Conservation (phyloP, 2,329 filamentous ascomycete species). For the Monilinia laxa region DNA sequence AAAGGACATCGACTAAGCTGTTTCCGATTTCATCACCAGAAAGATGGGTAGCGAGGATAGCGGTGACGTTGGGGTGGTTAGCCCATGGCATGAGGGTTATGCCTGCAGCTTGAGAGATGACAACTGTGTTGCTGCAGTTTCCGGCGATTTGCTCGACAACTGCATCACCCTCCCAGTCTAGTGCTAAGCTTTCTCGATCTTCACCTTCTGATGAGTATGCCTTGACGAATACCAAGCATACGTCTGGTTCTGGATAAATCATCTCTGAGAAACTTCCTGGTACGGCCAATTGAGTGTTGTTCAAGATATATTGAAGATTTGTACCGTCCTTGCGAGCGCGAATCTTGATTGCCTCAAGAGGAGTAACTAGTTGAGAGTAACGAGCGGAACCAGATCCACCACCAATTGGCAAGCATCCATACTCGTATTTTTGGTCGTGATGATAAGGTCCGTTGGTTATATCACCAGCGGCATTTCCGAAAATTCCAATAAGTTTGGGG, state of each 20-base stretch:
- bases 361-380: constrained; percentile 49
- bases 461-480: constrained; percentile 61
- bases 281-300: constrained; percentile 43
- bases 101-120: constrained; percentile 64
- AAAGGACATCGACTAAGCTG: constrained; percentile 59
- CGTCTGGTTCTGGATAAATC: constrained; percentile 53
- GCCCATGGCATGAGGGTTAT: constrained; percentile 62
- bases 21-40: constrained; percentile 62
- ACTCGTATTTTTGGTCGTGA: constrained; percentile 41
- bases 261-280: constrained; percentile 25
- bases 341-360: constrained; percentile 53
- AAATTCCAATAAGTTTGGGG: constrained; percentile 49
- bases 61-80: constrained; percentile 59
- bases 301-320: constrained; percentile 54
- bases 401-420: constrained; percentile 45
- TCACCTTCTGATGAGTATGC: constrained; percentile 70
- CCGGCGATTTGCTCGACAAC: constrained; percentile 48
- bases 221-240: constrained; percentile 68
- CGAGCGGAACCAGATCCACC: constrained; percentile 51
- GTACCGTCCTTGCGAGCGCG: constrained; percentile 47
- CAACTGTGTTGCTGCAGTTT: constrained; percentile 56
- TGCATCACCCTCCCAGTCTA: constrained; percentile 29
- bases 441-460: constrained; percentile 45
- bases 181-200: constrained; percentile 48
- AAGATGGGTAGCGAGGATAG: constrained; percentile 57